A percentile compares a stretch with the other conserved stretches of the same genome.
Evolutionary conservation across 2,329 filamentous ascomycete genomes (phyloP).

Genomic region (Pyrenophora tritici-repentis): DNA sequence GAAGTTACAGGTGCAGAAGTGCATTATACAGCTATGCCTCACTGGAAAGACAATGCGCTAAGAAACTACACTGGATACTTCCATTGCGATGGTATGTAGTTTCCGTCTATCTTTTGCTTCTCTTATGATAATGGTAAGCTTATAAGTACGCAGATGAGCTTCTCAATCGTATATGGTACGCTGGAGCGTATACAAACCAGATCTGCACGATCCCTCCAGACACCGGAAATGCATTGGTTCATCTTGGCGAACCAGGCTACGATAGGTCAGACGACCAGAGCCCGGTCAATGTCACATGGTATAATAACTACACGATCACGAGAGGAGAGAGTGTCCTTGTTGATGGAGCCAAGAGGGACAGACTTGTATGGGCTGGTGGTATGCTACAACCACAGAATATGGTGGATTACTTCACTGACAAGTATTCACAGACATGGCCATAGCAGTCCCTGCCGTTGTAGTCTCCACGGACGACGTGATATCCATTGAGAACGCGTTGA

Average conservation of each 20-base stretch:
- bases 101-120: too few relatives aligned
- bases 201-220: constrained; percentile 47
- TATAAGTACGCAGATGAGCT: constrained; percentile 44
- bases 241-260: constrained; percentile 35
- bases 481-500: constrained; percentile 57
- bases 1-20: constrained; percentile 46
- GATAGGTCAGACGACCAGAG: constrained; percentile 30
- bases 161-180: constrained; percentile 53
- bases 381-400: neutral
- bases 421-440: constrained; percentile 56
- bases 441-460: constrained; percentile 60
- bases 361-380: constrained; percentile 63
- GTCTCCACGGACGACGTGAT: constrained; percentile 61
- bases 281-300: constrained; percentile 47
- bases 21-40: constrained; percentile 54
- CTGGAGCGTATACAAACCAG: constrained; percentile 49
- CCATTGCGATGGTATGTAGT: constrained; percentile 45
- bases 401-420: neutral
- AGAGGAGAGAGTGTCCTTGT: constrained; percentile 47
- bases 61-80: constrained; percentile 51
- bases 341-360: constrained; percentile 65
- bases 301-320: constrained; percentile 49
- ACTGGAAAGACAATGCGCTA: constrained; percentile 46
- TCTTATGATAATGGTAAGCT: neutral
- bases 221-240: constrained; percentile 44